phyloP scores from a whole-genome alignment of 2,329 filamentous ascomycete genomes.

The Penicillium sp. region DNA sequence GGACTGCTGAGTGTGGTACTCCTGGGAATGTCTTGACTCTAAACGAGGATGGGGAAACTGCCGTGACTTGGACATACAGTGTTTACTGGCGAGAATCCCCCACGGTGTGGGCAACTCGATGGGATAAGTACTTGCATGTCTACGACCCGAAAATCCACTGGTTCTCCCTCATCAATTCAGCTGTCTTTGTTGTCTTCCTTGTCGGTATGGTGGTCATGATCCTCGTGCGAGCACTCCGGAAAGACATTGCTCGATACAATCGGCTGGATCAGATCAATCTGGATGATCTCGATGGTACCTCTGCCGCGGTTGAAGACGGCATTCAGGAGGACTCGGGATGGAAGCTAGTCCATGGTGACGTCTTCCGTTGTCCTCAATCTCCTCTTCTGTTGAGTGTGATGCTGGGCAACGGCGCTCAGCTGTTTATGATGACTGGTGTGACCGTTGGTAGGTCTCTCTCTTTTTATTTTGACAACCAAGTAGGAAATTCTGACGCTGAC shows the following conservation, averaged over 20 bases:
- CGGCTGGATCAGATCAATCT: constrained; percentile 84
- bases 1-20: constrained; percentile 58
- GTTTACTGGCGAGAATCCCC: constrained; percentile 79
- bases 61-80: constrained; percentile 83
- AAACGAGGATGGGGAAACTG: constrained; percentile 55
- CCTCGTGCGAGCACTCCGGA: constrained; percentile 76
- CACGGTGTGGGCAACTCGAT: constrained; percentile 91
- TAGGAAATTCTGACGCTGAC: neutral
- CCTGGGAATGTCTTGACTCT: constrained; percentile 57
- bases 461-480: neutral
- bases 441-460: constrained; percentile 59
- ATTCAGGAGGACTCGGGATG: constrained; percentile 97
- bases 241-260: constrained; percentile 96
- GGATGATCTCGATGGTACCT: constrained; percentile 78
- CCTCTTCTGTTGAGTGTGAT: constrained; percentile 81
- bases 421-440: constrained; percentile 95
- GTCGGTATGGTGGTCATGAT: constrained; percentile 91
- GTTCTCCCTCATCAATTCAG: constrained; percentile 96
- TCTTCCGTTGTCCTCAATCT: constrained; percentile 81
- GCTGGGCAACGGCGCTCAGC: constrained; percentile 86
- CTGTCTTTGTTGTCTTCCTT: constrained; percentile 88
- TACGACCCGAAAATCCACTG: constrained; percentile 98
- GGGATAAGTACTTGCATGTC: constrained; percentile 98
- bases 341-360: constrained; percentile 96
- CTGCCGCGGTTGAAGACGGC: constrained; percentile 71